Conservation (phyloP, 129 eudicot genomes). For the Lactuca sativa region DNA sequence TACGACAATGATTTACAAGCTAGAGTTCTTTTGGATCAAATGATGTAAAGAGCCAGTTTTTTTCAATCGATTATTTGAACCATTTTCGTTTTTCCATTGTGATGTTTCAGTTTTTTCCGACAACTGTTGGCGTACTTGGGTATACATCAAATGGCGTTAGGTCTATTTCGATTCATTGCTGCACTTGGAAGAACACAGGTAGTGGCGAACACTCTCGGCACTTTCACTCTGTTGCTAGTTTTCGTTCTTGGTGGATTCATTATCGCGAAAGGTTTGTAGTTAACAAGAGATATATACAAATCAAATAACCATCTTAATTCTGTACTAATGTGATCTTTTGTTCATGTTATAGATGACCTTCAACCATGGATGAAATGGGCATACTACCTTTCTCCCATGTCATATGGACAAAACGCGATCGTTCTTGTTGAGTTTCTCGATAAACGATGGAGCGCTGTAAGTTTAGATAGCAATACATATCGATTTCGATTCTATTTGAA, state of each 20-base stretch:
- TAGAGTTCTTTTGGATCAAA: not conserved
- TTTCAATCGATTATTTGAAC: not conserved
- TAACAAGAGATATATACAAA: not conserved
- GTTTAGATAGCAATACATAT: constrained; percentile 3
- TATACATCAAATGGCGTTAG: constrained; percentile 86
- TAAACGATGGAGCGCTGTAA: constrained; percentile 70
- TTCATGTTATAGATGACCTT: constrained; percentile 56
- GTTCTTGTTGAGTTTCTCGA: constrained; percentile 79
- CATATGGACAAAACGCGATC: constrained; percentile 85
- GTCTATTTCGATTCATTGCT: constrained; percentile 74
- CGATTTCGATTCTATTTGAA: not conserved
- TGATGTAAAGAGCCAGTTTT: not conserved
- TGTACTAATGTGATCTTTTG: not conserved
- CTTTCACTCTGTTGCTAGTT: constrained; percentile 63
- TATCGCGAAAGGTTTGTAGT: constrained; percentile 75
- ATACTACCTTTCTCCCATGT: constrained; percentile 86
- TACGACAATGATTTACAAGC: not conserved
- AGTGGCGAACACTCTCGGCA: constrained; percentile 76
- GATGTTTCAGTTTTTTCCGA: constrained; percentile 65
- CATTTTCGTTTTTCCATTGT: not conserved
- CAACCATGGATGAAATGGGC: constrained; percentile 94
- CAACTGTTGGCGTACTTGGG: constrained; percentile 76
- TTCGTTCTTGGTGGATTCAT: constrained; percentile 86
- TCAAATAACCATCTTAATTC: not conserved
- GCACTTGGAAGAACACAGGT: constrained; percentile 91